These are phyloP conservation scores for Termitomyces sp. DNA, from an alignment of 768 basidiomycete species.

Conservation along the genomic window DNA sequence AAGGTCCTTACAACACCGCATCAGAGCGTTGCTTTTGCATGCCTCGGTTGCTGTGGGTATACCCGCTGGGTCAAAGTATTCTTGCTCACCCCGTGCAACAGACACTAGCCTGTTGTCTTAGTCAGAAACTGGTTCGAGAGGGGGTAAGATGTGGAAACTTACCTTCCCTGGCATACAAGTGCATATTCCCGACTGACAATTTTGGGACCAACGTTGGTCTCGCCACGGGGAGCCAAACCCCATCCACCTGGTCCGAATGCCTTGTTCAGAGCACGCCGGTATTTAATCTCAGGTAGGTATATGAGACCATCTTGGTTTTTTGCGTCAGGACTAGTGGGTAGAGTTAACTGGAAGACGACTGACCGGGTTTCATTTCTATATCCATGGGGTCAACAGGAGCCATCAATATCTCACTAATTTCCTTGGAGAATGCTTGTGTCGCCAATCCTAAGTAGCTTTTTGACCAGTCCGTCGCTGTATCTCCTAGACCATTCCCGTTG, in stretches of 20 bases:
- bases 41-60: slow-evolving; percentile 93
- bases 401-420: slow-evolving; percentile 68
- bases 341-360: slow-evolving; percentile 26
- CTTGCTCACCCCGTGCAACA: slow-evolving; percentile 92
- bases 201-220: slow-evolving; percentile 85
- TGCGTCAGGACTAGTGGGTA: neutral
- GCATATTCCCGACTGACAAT: slow-evolving; percentile 94
- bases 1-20: slow-evolving; percentile 96
- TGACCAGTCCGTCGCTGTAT: slow-evolving; percentile 72
- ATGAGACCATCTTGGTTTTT: slow-evolving; percentile 72
- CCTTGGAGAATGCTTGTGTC: slow-evolving; percentile 69
- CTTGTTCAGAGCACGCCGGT: slow-evolving; percentile 84
- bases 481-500: neutral
- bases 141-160: slow-evolving; percentile 20
- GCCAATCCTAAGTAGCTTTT: slow-evolving; percentile 83
- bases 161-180: slow-evolving; percentile 90
- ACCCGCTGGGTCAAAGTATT: slow-evolving; percentile 89
- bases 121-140: neutral
- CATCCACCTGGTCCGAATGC: slow-evolving; percentile 97
- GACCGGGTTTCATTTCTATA: slow-evolving; percentile 93
- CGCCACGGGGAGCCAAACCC: slow-evolving; percentile 92
- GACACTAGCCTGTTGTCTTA: slow-evolving; percentile 64
- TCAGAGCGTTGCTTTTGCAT: slow-evolving; percentile 94
- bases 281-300: slow-evolving; percentile 97
- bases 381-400: slow-evolving; percentile 74